Conservation (phyloP, 441 rosid species). For the Gossypium davidsonii region DNA sequence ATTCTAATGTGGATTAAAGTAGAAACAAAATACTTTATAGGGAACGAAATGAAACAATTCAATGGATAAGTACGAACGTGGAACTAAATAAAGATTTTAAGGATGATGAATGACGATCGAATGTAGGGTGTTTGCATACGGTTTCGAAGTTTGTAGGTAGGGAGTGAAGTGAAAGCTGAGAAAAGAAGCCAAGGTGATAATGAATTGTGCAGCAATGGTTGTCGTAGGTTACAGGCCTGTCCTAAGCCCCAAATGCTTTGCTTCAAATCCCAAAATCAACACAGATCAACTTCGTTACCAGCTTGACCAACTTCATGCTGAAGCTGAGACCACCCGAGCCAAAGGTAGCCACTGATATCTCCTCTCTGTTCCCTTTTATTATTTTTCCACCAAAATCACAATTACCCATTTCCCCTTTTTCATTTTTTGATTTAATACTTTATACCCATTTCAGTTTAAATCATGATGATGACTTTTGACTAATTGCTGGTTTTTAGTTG, state of each 20-base stretch:
- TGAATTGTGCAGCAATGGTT: slow-evolving; percentile 28
- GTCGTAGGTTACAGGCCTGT: slow-evolving; percentile 21
- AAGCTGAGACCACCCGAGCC: slow-evolving; percentile 58
- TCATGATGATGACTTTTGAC: background rate
- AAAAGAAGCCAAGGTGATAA: slow-evolving; percentile 23
- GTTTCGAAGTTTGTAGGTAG: background rate
- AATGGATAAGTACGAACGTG: background rate
- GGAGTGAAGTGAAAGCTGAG: background rate
- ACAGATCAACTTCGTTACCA: slow-evolving; percentile 52
- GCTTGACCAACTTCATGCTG: slow-evolving; percentile 63
- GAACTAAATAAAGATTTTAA: background rate
- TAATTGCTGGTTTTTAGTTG: background rate
- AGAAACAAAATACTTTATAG: background rate
- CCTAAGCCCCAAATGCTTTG: slow-evolving; percentile 28
- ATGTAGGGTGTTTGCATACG: background rate
- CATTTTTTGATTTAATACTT: background rate
- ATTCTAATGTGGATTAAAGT: background rate
- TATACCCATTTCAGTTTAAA: background rate
- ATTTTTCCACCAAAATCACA: background rate
- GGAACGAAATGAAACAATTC: background rate
- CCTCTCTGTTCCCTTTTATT: background rate
- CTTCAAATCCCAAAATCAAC: slow-evolving; percentile 24
- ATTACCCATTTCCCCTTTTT: background rate
- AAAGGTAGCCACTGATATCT: slow-evolving; percentile 36
- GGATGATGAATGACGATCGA: background rate